Percentiles rank a stretch among this genome's conserved stretches.
phyloP scores from a whole-genome alignment of 768 basidiomycete species.

The Porphyrellus cyaneotinctus region DNA sequence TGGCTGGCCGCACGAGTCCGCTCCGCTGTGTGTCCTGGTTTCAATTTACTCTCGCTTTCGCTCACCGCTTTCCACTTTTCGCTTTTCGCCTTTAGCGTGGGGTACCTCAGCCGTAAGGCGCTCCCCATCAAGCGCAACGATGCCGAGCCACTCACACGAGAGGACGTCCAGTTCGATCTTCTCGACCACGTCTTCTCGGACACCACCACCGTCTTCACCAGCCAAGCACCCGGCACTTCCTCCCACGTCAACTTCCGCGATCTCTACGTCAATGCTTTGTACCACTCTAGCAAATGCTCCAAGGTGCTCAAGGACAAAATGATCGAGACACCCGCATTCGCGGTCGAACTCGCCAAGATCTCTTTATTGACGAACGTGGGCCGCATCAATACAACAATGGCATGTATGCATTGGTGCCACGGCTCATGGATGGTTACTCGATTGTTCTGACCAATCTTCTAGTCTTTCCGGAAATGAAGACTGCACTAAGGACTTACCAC shows the following conservation, averaged over 20 bases:
- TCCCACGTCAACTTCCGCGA: constrained; percentile 71
- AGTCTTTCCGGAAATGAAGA: constrained; percentile 96
- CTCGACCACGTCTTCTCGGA: constrained; percentile 77
- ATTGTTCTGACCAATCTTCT: constrained; percentile 20
- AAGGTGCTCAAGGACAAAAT: constrained; percentile 88
- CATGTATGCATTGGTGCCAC: constrained; percentile 48
- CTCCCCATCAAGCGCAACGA: constrained; percentile 80
- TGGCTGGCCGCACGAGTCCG: constrained; percentile 46
- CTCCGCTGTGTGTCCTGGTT: constrained; percentile 46
- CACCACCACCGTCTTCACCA: constrained; percentile 64
- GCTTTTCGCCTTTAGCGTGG: constrained; percentile 40
- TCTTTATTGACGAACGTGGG: constrained; percentile 86
- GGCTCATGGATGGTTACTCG: constrained; percentile 4
- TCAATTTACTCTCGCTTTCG: constrained; percentile 1
- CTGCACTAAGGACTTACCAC: constrained; percentile 83
- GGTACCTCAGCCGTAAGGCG: constrained; percentile 57
- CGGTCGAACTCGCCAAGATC: constrained; percentile 76
- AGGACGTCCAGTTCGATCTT: constrained; percentile 85
- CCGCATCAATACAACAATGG: constrained; percentile 90
- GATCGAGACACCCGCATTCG: constrained; percentile 74
- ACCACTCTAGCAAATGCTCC: constrained; percentile 79
- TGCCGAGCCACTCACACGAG: constrained; percentile 76
- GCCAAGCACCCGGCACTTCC: constrained; percentile 47
- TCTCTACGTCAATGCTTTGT: constrained; percentile 78
- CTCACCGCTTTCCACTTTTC: constrained; percentile 22